Base-by-base conservation (phyloP, 2,329 filamentous ascomycete species). In the Epichloe hybrida region DNA sequence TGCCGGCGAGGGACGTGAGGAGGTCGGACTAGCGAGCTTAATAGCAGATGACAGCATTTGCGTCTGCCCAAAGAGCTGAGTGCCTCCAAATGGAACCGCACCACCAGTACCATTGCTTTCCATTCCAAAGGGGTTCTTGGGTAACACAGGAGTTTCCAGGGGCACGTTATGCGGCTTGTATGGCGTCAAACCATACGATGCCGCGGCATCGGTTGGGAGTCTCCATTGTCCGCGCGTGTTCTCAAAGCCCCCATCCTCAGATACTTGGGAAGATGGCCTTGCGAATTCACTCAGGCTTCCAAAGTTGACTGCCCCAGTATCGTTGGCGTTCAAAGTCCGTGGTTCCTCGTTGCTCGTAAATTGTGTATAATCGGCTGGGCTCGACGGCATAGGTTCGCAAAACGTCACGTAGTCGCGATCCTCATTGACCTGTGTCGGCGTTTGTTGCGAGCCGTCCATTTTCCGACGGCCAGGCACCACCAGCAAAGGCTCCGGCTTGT, bases 41-140 rank as follows among this genome's bases (percentile, higher is more conserved):
- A 71, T 58, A 1, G 69, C 75, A 1, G 77, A 79, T 2, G 77
- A 79, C 35, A 65, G 61, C 54, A 77, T 61, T 52, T 79, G 77
- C 0, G 77, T 80, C 55, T 74, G 72, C 1, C 67, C 70, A 55
- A 81, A 81, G 8, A 81, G 65, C 58, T 81, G 76, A 7, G 75
- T 58, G 59, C 68, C 50, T 55, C 65, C 59, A 68, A 69, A 58
- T 17, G 66, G 64, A 1, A 67, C 56, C 63, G 60, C 52, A 51
- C 64, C 56, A 50, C 63, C 55, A 50, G 62, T 61, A 50, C 63
- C 56, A 50, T 62, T 61, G 49, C 63, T 55, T 54, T 65, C 61
- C 7, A 62, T 58, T 8, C 61, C 66, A 56, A 79, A 77, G 0
- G 75, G 73, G 46, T 77, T 77, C 46, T 66, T 70, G 0, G 69